Evolutionary conservation across 179 eudicot genomes (phyloP).

Genomic region (Amaranthus tricolor): DNA sequence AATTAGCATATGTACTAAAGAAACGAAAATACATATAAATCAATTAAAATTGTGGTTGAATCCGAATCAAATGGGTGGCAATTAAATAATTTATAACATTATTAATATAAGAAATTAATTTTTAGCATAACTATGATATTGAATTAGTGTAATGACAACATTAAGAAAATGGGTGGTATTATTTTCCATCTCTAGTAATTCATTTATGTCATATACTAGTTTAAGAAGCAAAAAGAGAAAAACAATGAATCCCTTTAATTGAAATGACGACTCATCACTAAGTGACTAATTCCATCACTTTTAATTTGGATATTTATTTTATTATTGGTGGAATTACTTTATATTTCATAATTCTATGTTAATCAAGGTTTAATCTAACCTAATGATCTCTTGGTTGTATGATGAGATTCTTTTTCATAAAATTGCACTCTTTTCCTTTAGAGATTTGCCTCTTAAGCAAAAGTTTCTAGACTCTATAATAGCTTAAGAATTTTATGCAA

Average conservation of each 20-base stretch:
- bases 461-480: constrained; percentile 7
- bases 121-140: neutral
- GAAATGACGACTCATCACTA: constrained; percentile 16
- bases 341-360: constrained; percentile 12
- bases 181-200: constrained; percentile 5
- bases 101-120: neutral
- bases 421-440: neutral
- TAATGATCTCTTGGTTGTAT: neutral
- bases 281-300: constrained; percentile 3
- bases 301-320: neutral
- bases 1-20: constrained; percentile 3
- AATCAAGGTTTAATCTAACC: neutral
- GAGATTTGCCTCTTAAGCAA: constrained; percentile 8
- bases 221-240: neutral
- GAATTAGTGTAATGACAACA: neutral
- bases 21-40: neutral
- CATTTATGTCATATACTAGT: neutral
- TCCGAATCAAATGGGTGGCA: constrained; percentile 6
- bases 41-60: neutral
- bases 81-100: neutral
- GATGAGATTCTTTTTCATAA: constrained; percentile 4
- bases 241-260: neutral
- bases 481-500: constrained; percentile 2
- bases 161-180: neutral
- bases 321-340: constrained; percentile 15